These are phyloP conservation scores for Cyanidiococcus yangmingshanensis DNA, from an alignment of 23 red algal species.

Conservation along the genomic window DNA sequence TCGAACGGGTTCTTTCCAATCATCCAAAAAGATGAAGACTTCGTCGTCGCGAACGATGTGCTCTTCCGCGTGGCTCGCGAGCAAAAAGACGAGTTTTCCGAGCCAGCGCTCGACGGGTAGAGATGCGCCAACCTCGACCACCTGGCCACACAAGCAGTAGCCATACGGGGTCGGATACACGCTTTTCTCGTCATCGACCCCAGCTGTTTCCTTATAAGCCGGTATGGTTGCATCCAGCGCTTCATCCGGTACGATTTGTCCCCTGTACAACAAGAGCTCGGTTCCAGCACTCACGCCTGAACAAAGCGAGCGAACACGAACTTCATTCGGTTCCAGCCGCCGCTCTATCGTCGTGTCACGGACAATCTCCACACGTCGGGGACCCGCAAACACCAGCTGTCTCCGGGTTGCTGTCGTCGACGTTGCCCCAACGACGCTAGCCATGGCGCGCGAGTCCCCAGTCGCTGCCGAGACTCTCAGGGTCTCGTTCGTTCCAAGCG, in stretches of 20 bases:
- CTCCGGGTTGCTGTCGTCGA: no score
- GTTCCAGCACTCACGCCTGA: conserved; percentile 2
- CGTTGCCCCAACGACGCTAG: no score
- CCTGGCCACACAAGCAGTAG: conserved; percentile 1
- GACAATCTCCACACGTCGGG: not conserved
- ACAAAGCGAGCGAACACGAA: not conserved
- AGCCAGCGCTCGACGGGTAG: not conserved
- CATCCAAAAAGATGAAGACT: not conserved
- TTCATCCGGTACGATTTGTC: not conserved
- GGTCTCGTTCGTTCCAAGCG: no score
- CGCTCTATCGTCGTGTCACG: not conserved
- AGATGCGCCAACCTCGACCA: not conserved
- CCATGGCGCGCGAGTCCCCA: no score
- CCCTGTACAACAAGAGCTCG: conserved; percentile 16
- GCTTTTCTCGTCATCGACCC: not conserved
- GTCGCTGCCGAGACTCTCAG: no score
- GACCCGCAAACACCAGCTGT: not conserved
- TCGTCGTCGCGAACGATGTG: not conserved
- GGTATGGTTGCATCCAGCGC: conserved; percentile 16
- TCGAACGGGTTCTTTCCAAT: not conserved
- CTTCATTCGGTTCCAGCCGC: not conserved
- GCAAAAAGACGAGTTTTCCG: not conserved
- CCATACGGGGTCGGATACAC: not conserved
- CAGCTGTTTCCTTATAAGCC: not conserved
- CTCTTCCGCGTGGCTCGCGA: conserved; percentile 4